Evolutionary conservation across 108 stramenopile genomes (phyloP), one percentile per base, ranked within the genome.

Genomic region (Fragilariopsis cylindrus): DNA sequence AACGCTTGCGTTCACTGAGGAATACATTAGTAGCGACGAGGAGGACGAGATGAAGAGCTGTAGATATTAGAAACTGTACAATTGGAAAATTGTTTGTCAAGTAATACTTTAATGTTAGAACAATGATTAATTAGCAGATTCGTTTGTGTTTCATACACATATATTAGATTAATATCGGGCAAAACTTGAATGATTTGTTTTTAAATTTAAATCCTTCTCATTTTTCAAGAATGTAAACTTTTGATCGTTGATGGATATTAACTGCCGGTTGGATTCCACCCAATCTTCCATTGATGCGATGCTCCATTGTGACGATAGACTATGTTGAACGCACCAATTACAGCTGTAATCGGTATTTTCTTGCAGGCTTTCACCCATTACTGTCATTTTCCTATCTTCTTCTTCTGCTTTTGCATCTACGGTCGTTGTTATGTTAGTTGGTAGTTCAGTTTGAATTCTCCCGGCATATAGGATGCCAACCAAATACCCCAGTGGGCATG

Each of bases 401-500:
- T 16, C 12, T 5, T 12, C 30, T 30, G 30, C 30, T 30, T 30
- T 30, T 30, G 30, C 30, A 30, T 65, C 49, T 9, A 0, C 49
- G 9, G n/a, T 65, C 6, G 45, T 41, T 19, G 21, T 40, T 15
- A 42, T 18, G 11, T 12, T n/a, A 15, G 52, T 53, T 53, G 62
- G 62, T 0, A 75, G 7, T 49, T n/a, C 8, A n/a, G 11, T n/a
- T 7, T 46, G 5, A 12, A 42, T 13, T 7, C 7, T 8, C 6
- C 64, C n/a, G 7, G 46, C 18, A 15, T 7, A 50, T 8, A 60
- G 56, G 3, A 82, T 70, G 1, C 81, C 81, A 47, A 82, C 81
- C 40, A 82, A 49, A 82, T 65, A 2, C 81, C 81, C 64, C 77
- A 82, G 44, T 82, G 81, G 6, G 81, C 81, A 13, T 60, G 30